Percentiles rank a stretch among this genome's conserved stretches.
These are phyloP conservation scores for Cladobotryum mycophilum DNA, from an alignment of 2,329 filamentous ascomycete species.

Conservation along the genomic window DNA sequence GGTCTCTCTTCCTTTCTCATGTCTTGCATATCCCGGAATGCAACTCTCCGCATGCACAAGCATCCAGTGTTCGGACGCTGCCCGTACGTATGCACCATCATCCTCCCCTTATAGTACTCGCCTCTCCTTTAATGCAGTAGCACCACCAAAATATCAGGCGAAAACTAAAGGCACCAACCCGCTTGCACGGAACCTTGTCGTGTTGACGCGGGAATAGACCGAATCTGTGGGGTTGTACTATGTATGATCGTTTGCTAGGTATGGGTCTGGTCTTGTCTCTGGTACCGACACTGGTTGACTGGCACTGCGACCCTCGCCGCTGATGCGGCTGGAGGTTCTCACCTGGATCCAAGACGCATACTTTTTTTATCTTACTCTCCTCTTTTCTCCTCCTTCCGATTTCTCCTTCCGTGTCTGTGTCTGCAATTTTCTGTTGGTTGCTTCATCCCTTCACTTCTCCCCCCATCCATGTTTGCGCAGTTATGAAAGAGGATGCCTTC, in stretches of 20 bases:
- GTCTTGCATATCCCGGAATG: not conserved
- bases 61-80: not conserved
- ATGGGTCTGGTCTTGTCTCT: constrained; percentile 3
- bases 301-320: constrained; percentile 2
- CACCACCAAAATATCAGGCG: too few species aligned
- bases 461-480: not conserved
- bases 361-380: constrained; percentile 1
- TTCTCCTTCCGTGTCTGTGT: not conserved
- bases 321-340: not conserved
- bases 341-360: constrained; percentile 3
- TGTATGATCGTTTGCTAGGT: constrained; percentile 7
- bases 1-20: not conserved
- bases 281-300: too few species aligned
- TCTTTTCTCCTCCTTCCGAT: not conserved
- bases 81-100: too few species aligned
- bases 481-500: constrained; percentile 10
- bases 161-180: not conserved
- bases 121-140: not conserved
- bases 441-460: not conserved
- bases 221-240: constrained; percentile 12
- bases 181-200: not conserved
- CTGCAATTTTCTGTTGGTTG: not conserved
- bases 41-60: too few species aligned
- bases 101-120: not conserved
- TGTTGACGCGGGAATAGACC: constrained; percentile 8